A percentile compares a stretch with the other conserved stretches of the same genome.
Conservation (phyloP, 1,284 basidiomycete genomes). For the Puccinia horiana region DNA sequence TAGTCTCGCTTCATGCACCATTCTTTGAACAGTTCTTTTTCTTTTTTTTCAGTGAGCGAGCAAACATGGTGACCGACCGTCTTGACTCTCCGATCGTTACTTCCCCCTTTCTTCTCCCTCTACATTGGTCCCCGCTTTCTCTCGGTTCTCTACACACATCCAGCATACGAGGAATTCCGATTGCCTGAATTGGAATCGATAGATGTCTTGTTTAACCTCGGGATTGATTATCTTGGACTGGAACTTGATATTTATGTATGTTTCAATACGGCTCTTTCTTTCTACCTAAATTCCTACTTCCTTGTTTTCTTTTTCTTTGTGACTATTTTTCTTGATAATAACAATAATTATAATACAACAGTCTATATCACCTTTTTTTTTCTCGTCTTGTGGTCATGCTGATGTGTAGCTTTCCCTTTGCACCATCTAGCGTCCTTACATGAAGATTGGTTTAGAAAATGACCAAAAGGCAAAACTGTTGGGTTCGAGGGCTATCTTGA, state of each 20-base stretch:
- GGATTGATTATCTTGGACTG: constrained; percentile 22
- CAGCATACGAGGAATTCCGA: constrained; percentile 45
- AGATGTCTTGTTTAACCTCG: constrained; percentile 37
- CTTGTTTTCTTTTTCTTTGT: not conserved
- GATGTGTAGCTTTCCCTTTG: not conserved
- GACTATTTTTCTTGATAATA: not conserved
- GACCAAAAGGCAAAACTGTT: constrained; percentile 36
- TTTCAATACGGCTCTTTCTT: not conserved
- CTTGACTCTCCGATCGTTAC: not conserved
- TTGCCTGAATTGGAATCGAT: constrained; percentile 47
- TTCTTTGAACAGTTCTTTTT: not conserved
- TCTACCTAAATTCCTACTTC: not conserved
- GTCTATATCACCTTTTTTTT: not conserved
- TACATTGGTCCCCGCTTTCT: no score
- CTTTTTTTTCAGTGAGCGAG: not conserved
- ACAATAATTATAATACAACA: not conserved
- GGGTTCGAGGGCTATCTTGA: constrained; percentile 34
- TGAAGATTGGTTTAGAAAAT: constrained; percentile 29
- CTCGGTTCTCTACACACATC: not conserved
- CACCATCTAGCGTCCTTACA: constrained; percentile 35
- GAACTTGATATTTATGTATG: constrained; percentile 40
- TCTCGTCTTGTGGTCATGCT: no score
- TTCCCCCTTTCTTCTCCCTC: not conserved
- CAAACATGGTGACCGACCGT: not conserved
- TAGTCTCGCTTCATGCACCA: not conserved